phyloP scores from a whole-genome alignment of 148 eudicot genomes.

The Rhododendron ovatum region DNA sequence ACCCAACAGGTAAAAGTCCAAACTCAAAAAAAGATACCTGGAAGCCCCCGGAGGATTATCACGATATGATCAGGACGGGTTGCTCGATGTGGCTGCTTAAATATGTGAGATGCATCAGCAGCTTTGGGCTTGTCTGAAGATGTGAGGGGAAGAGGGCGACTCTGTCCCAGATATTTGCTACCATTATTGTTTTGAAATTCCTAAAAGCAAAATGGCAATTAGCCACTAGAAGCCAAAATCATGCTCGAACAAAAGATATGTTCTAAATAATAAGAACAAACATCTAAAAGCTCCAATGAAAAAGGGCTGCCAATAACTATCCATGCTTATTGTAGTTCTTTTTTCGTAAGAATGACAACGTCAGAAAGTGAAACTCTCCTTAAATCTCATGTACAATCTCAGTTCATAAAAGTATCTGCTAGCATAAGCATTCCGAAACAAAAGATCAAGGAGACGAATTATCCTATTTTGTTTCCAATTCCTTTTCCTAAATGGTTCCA shows the following conservation, averaged over 20 bases:
- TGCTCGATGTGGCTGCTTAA: conserved; percentile 83
- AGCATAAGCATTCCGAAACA: not conserved
- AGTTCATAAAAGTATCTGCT: not conserved
- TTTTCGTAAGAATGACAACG: not conserved
- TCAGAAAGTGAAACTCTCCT: not conserved
- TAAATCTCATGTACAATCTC: not conserved
- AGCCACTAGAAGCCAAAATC: not conserved
- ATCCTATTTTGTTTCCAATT: not conserved
- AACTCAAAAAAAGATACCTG: conserved; percentile 43
- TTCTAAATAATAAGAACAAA: not conserved
- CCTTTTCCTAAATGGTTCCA: not conserved
- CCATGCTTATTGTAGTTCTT: not conserved
- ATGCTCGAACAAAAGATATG: not conserved
- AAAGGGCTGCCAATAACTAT: not conserved
- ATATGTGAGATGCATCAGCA: conserved; percentile 66
- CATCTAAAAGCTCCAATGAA: not conserved
- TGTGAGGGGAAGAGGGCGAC: conserved; percentile 25
- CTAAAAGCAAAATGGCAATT: conserved; percentile 23
- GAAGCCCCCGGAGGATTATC: conserved; percentile 89
- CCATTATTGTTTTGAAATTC: conserved; percentile 40
- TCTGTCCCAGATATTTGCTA: conserved; percentile 31
- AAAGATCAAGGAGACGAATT: not conserved
- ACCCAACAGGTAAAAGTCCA: not conserved
- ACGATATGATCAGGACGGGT: conserved; percentile 94
- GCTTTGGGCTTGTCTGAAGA: conserved; percentile 46